These are phyloP conservation scores for Fusarium torulosum DNA, from an alignment of 2,329 filamentous ascomycete genomes.

Conservation along the genomic window DNA sequence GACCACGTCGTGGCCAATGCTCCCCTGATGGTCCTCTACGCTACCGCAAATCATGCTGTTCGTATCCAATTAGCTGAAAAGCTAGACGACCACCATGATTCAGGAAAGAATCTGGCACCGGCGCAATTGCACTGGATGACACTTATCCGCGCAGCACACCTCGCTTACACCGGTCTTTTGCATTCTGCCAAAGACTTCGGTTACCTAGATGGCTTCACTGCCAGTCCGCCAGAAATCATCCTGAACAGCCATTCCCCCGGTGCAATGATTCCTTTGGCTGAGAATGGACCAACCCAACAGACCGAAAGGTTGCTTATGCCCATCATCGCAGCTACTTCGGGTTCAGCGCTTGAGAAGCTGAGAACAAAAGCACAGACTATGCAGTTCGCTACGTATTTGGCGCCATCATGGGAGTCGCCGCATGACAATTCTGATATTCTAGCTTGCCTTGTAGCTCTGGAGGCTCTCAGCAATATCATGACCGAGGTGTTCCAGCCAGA, in stretches of 20 bases:
- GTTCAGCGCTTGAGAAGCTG: constrained; percentile 18
- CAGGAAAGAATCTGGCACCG: not conserved
- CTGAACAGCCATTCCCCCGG: not conserved
- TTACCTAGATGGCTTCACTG: not conserved
- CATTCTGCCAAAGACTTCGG: not conserved
- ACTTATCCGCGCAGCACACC: constrained; percentile 34
- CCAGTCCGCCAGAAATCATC: not conserved
- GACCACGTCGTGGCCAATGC: constrained; percentile 48
- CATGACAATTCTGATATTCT: constrained; percentile 1
- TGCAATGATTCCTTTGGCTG: not conserved
- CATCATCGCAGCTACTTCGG: constrained; percentile 26
- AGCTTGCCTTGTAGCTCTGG: constrained; percentile 21
- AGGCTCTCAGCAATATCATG: constrained; percentile 28
- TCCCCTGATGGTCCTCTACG: constrained; percentile 58
- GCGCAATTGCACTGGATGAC: constrained; percentile 41
- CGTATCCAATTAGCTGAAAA: constrained; percentile 52
- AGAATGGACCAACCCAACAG: constrained; percentile 21
- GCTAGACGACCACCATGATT: constrained; percentile 22
- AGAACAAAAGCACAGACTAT: constrained; percentile 4
- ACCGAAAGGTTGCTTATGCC: constrained; percentile 31
- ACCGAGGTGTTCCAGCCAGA: constrained; percentile 13
- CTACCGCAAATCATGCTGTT: constrained; percentile 54
- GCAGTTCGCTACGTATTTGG: not conserved
- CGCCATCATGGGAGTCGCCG: not conserved
- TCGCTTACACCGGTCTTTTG: constrained; percentile 33